Evolutionary conservation across 352 stramenopile genomes (phyloP).

Genomic region (Stephanocyclus meneghinianus): DNA sequence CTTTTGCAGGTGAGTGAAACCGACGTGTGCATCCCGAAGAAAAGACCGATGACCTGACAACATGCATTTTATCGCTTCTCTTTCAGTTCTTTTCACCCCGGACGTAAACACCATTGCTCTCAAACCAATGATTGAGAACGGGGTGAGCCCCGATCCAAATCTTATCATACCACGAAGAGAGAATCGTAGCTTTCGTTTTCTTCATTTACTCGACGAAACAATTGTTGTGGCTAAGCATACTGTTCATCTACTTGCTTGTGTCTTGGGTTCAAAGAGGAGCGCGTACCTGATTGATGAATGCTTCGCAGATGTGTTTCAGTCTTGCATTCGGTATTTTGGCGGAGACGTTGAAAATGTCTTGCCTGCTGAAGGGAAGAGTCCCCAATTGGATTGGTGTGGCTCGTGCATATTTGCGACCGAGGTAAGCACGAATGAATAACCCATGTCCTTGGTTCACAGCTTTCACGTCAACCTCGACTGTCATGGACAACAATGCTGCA

Average conservation of each 20-base stretch:
- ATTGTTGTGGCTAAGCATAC: constrained; percentile 30
- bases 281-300: constrained; percentile 48
- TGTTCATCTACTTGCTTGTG: constrained; percentile 28
- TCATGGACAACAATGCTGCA: not conserved
- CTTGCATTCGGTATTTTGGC: constrained; percentile 18
- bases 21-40: not conserved
- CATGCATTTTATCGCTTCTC: not conserved
- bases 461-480: not conserved
- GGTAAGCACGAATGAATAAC: not conserved
- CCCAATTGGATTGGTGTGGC: constrained; percentile 33
- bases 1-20: constrained; percentile 41
- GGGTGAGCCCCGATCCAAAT: constrained; percentile 19
- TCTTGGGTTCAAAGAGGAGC: constrained; percentile 39
- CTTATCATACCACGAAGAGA: constrained; percentile 22
- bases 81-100: constrained; percentile 43
- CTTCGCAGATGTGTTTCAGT: constrained; percentile 49
- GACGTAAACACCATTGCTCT: constrained; percentile 38
- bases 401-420: constrained; percentile 33
- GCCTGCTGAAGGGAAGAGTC: constrained; percentile 8
- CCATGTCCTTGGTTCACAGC: not conserved
- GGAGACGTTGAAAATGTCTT: constrained; percentile 1
- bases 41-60: not conserved
- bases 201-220: constrained; percentile 44
- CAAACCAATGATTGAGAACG: constrained; percentile 27
- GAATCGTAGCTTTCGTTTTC: constrained; percentile 32